phyloP scores from a whole-genome alignment of 2,329 filamentous ascomycete genomes.

The Penicillium occitanis region DNA sequence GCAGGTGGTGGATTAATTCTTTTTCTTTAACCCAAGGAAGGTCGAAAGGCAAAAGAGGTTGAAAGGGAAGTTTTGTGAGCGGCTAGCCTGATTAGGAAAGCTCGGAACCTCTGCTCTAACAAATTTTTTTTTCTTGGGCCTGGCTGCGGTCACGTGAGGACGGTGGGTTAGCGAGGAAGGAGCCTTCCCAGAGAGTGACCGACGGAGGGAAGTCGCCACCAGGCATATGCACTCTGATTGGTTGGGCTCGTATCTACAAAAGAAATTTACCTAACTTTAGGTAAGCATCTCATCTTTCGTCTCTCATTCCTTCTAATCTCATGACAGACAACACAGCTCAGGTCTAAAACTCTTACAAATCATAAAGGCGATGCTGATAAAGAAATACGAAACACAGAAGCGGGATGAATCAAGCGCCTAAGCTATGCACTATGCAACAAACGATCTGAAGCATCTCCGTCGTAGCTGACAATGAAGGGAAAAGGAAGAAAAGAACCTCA shows the following conservation, averaged over 20 bases:
- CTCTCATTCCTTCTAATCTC: neutral
- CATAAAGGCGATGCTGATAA: neutral
- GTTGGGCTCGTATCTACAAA: conserved; percentile 11
- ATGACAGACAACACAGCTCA: neutral
- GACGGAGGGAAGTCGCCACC: conserved; percentile 1
- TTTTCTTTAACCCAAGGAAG: conserved; percentile 32
- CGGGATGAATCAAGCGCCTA: conserved; percentile 27
- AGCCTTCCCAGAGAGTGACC: neutral
- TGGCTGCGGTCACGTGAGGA: conserved; percentile 10
- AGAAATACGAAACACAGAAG: conserved; percentile 4
- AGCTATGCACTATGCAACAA: conserved; percentile 38
- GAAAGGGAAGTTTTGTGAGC: conserved; percentile 31
- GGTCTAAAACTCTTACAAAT: neutral
- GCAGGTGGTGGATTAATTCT: conserved; percentile 22
- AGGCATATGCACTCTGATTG: neutral
- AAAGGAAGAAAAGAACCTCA: conserved; percentile 23
- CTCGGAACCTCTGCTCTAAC: conserved; percentile 3
- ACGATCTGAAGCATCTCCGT: conserved; percentile 14
- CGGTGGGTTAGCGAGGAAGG: conserved; percentile 18
- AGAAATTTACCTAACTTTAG: neutral
- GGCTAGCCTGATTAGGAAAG: conserved; percentile 19
- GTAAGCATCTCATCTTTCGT: neutral
- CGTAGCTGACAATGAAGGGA: neutral
- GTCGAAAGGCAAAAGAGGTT: conserved; percentile 18
- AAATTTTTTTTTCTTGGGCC: conserved; percentile 16